phyloP scores from a whole-genome alignment of 345 rosid species.

The Syzygium oleosum region DNA sequence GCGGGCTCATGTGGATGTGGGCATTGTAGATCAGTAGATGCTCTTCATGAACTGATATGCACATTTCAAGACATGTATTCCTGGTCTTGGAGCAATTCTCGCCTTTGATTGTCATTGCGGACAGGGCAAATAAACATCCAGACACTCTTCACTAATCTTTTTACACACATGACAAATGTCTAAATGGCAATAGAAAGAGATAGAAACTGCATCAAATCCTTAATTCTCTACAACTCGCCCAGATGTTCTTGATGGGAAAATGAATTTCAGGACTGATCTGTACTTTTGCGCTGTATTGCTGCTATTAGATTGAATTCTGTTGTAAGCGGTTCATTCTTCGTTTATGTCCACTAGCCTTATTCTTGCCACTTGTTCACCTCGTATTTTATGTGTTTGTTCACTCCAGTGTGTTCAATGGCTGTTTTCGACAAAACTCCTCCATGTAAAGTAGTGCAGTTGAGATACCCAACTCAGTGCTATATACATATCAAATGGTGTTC shows the following conservation, averaged over 20 bases:
- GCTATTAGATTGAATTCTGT: neutral
- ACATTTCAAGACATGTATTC: neutral
- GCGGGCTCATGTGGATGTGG: no score
- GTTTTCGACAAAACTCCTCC: no score
- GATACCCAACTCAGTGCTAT: no score
- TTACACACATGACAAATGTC: neutral
- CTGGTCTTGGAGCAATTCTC: neutral
- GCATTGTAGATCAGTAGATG: no score
- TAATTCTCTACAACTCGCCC: neutral
- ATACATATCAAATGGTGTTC: no score
- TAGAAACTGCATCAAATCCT: neutral
- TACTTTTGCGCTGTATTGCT: neutral
- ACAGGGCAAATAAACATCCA: neutral
- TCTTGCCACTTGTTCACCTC: neutral
- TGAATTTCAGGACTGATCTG: neutral
- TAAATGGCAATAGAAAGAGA: neutral
- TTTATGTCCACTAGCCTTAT: neutral
- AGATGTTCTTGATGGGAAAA: neutral
- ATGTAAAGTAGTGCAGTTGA: no score
- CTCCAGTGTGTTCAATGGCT: no score
- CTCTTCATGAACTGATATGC: no score
- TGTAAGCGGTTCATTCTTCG: neutral
- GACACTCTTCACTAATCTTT: neutral
- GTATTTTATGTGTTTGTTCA: neutral
- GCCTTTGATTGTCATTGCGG: neutral